Conservation (phyloP, 345 rosid species). For the Barbarea vulgaris region DNA sequence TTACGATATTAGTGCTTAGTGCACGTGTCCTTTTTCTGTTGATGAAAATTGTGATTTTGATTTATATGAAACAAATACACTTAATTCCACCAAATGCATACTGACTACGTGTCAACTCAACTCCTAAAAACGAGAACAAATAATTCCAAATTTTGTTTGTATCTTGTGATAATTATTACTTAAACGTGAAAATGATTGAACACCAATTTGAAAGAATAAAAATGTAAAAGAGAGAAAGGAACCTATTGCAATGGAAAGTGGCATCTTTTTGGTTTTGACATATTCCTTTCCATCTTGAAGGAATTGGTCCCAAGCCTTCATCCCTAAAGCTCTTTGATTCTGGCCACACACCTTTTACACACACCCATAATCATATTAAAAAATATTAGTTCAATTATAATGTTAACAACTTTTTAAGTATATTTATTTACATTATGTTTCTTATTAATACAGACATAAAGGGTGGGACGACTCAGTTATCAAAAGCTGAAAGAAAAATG, state of each 20-base stretch:
- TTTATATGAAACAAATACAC: not conserved
- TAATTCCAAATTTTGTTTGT: constrained; percentile 2
- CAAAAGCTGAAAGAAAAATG: not conserved
- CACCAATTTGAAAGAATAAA: constrained; percentile 7
- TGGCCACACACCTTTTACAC: constrained; percentile 84
- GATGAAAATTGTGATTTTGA: not conserved
- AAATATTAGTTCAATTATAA: not conserved
- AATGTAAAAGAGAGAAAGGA: not conserved
- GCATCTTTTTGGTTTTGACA: constrained; percentile 64
- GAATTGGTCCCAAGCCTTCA: constrained; percentile 79
- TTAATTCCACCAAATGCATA: not conserved
- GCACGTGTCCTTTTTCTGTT: not conserved
- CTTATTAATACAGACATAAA: not conserved
- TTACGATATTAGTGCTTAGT: not conserved
- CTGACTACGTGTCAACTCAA: not conserved
- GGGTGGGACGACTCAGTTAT: not conserved
- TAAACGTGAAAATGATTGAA: constrained; percentile 20
- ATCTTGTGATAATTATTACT: constrained; percentile 26
- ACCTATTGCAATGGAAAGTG: constrained; percentile 80
- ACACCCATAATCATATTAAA: not conserved
- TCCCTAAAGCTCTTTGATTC: constrained; percentile 88
- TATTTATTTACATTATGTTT: not conserved
- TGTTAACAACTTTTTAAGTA: not conserved
- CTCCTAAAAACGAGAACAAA: not conserved
- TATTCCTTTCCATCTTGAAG: constrained; percentile 80